Evolutionary conservation across 305 asterid genomes (phyloP).

Genomic region (Fraxinus paxiana): DNA sequence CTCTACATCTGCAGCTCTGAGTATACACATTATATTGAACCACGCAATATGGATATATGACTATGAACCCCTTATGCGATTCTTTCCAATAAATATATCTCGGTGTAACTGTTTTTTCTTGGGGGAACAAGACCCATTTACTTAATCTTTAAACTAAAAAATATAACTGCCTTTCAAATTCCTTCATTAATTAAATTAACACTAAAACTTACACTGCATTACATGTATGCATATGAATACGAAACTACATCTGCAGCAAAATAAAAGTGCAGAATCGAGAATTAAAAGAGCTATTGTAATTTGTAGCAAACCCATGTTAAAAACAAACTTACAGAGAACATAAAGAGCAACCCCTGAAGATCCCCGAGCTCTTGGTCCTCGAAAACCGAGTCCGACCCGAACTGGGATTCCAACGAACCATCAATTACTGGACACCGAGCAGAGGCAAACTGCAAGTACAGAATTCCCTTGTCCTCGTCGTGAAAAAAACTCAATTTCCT

Average conservation of each 20-base stretch:
- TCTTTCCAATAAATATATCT: not conserved
- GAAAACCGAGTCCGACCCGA: constrained; percentile 43
- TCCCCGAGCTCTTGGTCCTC: constrained; percentile 66
- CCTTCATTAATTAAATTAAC: not conserved
- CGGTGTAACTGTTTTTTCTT: not conserved
- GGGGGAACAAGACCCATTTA: not conserved
- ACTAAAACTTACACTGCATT: constrained; percentile 3
- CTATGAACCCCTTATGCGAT: not conserved
- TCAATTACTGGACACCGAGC: constrained; percentile 34
- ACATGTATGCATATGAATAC: not conserved
- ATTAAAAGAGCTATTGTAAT: not conserved
- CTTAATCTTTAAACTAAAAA: not conserved
- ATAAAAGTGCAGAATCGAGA: not conserved
- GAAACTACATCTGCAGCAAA: not conserved
- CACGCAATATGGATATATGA: not conserved
- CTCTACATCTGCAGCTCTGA: not conserved
- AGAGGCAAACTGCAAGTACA: constrained; percentile 65
- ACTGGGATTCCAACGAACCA: constrained; percentile 25
- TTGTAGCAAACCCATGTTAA: not conserved
- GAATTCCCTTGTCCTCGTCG: constrained; percentile 60
- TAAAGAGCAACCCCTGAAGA: constrained; percentile 85
- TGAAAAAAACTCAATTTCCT: constrained; percentile 67
- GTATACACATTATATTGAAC: not conserved
- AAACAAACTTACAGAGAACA: constrained; percentile 75
- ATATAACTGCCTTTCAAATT: not conserved